Evolutionary conservation across 1,139 yeast genomes (phyloP).

Genomic region (Ashbya aceris): DNA sequence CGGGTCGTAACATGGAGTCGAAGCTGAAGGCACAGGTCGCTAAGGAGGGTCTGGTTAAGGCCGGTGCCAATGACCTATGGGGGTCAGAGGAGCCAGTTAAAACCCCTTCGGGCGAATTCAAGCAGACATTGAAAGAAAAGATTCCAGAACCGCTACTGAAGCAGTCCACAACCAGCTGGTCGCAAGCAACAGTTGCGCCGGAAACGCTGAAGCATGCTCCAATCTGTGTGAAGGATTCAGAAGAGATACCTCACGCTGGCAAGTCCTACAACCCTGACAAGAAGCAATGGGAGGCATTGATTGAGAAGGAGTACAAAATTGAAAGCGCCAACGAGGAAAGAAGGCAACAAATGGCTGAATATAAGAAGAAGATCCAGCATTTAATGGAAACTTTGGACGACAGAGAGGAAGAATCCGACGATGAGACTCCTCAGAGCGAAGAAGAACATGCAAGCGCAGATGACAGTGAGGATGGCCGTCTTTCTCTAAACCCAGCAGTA

Average conservation of each 20-base stretch:
- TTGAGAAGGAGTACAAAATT: constrained; percentile 53
- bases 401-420: constrained; percentile 44
- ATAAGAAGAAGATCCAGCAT: constrained; percentile 53
- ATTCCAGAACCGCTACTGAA: constrained; percentile 36
- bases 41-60: constrained; percentile 52
- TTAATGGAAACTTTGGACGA: constrained; percentile 55
- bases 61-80: constrained; percentile 61
- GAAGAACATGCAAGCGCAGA: constrained; percentile 32
- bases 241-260: constrained; percentile 65
- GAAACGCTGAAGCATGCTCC: constrained; percentile 50
- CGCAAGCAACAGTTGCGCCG: constrained; percentile 47
- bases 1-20: constrained; percentile 60
- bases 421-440: constrained; percentile 33
- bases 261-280: constrained; percentile 88
- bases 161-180: constrained; percentile 40
- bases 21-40: constrained; percentile 45
- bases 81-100: constrained; percentile 26
- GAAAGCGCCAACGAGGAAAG: constrained; percentile 64
- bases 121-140: constrained; percentile 16
- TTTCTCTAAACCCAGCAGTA: constrained; percentile 70
- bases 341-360: constrained; percentile 49
- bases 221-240: constrained; percentile 39
- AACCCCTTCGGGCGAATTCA: constrained; percentile 25
- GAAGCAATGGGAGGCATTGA: constrained; percentile 70
- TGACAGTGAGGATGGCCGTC: constrained; percentile 30